Evolutionary conservation across 352 stramenopile genomes (phyloP), one percentile per base, ranked within the genome.

Genomic region (Phytophthora brassicae): DNA sequence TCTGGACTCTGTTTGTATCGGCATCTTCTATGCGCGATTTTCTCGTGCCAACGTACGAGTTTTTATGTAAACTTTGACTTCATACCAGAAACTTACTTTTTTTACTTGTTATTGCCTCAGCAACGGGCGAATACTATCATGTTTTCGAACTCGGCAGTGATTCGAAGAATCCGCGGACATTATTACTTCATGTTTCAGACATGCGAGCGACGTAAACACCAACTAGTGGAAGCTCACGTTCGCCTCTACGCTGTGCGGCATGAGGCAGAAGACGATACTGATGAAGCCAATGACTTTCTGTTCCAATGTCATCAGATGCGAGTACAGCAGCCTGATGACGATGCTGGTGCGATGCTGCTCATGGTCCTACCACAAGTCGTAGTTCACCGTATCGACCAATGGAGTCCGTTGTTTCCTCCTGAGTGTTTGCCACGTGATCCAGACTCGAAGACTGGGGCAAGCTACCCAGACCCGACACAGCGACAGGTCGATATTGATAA

Each of bases 171-270:
- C 54, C 86, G 89, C 12, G 89, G 89, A 4, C 76, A 94, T 39
- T 96, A 86, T 60, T 96, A 96, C 77, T 88, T 97, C 45, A 97
- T 97, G 88, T 89, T 96, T 56, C 89, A 97, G 49, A 82, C 92
- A 0, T 97, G 89, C 48, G 89, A 97, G 59, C 75, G 88, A 28
- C 82, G 89, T 23, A 95, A 96, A 54, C 88, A 96, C 50, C 89
- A 97, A 56, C 83, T 95, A 16, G 84, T 92, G 2, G 86, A 95
- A 47, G 86, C 84, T 4, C 86, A 95, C 58, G 81, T 95, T 17
- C 84, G 86, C 9, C 54, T 91, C 11, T 95, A 95, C 60, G 84
- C 84, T n/a, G 81, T 95, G 33, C 79, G 81, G 6, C 83, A 94
- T 45, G 77, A 90, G 13, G 65, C 78, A 16, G 74, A 75, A 26